Conservation (phyloP, 352 stramenopile species). For the Peronospora farinosa region DNA sequence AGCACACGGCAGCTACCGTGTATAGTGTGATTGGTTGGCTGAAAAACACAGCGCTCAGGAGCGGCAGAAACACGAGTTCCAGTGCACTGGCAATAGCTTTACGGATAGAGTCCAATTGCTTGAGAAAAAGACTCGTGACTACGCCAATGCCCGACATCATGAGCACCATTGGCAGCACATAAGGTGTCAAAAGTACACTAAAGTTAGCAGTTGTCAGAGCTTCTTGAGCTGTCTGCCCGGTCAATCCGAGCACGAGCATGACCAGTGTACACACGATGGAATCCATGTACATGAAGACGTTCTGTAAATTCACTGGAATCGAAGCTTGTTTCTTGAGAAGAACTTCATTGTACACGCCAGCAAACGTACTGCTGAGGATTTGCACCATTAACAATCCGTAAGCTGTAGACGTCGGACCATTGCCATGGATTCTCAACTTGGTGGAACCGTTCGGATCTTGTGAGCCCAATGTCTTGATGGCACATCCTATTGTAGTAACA, state of each 20-base stretch:
- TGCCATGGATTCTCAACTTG: constrained; percentile 3
- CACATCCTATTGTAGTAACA: constrained; percentile 65
- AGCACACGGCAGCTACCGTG: constrained; percentile 50
- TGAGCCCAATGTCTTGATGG: constrained; percentile 67
- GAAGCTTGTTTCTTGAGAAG: constrained; percentile 68
- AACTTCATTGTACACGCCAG: constrained; percentile 79
- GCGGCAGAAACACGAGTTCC: constrained; percentile 63
- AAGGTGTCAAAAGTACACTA: constrained; percentile 56
- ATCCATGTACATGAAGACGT: constrained; percentile 83
- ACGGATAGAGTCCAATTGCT: constrained; percentile 70
- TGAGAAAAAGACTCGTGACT: constrained; percentile 77
- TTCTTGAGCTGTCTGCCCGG: constrained; percentile 55
- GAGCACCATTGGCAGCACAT: constrained; percentile 72
- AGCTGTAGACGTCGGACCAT: constrained; percentile 30
- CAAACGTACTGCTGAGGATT: constrained; percentile 79
- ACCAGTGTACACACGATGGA: constrained; percentile 63
- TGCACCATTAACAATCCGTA: constrained; percentile 64
- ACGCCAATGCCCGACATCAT: constrained; percentile 81
- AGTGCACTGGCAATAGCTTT: constrained; percentile 75
- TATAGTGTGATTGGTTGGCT: constrained; percentile 50
- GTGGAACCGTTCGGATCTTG: constrained; percentile 17
- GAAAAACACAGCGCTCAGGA: constrained; percentile 62
- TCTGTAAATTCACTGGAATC: constrained; percentile 73
- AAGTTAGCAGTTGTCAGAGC: constrained; percentile 46
- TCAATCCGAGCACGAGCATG: constrained; percentile 66